Conservation (phyloP, 208 protist genomes). For the Wallacemonas rigidus region DNA sequence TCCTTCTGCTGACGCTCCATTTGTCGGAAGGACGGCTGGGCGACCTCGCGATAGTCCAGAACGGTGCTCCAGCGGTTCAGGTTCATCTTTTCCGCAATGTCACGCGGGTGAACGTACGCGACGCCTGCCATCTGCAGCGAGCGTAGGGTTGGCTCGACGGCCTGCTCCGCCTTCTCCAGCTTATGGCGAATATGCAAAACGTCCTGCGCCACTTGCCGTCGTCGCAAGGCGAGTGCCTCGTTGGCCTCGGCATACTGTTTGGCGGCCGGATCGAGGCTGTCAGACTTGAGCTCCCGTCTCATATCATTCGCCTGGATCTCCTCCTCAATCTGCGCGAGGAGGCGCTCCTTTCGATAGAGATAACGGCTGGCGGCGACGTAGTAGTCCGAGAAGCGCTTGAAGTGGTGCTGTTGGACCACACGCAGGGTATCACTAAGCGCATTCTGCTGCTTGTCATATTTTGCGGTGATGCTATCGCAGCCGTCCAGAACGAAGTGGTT, state of each 20-base stretch:
- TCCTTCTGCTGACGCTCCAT: slow-evolving; percentile 41
- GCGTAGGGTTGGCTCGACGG: slow-evolving; percentile 73
- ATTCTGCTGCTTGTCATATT: slow-evolving; percentile 89
- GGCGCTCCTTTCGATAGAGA: slow-evolving; percentile 84
- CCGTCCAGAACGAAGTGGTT: slow-evolving; percentile 91
- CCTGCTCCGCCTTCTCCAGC: slow-evolving; percentile 62
- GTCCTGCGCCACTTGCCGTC: slow-evolving; percentile 71
- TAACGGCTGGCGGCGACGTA: slow-evolving; percentile 84
- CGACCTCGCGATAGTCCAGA: slow-evolving; percentile 72
- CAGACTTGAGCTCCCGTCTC: slow-evolving; percentile 67
- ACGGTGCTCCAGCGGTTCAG: slow-evolving; percentile 81
- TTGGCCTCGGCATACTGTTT: slow-evolving; percentile 80
- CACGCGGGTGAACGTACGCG: slow-evolving; percentile 73
- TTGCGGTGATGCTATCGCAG: slow-evolving; percentile 82
- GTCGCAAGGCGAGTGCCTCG: slow-evolving; percentile 43
- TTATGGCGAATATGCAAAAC: slow-evolving; percentile 63
- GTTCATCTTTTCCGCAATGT: slow-evolving; percentile 84
- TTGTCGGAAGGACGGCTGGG: slow-evolving; percentile 35
- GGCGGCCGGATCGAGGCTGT: slow-evolving; percentile 72
- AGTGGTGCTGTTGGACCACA: slow-evolving; percentile 85
- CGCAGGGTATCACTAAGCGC: slow-evolving; percentile 77
- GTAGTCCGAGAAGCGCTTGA: slow-evolving; percentile 89
- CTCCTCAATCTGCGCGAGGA: slow-evolving; percentile 67
- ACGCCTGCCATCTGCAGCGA: slow-evolving; percentile 72
- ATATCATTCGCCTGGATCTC: slow-evolving; percentile 77